Evolutionary conservation across 2,329 filamentous ascomycete species (phyloP).

Genomic region (Colletotrichum tamarilloi): DNA sequence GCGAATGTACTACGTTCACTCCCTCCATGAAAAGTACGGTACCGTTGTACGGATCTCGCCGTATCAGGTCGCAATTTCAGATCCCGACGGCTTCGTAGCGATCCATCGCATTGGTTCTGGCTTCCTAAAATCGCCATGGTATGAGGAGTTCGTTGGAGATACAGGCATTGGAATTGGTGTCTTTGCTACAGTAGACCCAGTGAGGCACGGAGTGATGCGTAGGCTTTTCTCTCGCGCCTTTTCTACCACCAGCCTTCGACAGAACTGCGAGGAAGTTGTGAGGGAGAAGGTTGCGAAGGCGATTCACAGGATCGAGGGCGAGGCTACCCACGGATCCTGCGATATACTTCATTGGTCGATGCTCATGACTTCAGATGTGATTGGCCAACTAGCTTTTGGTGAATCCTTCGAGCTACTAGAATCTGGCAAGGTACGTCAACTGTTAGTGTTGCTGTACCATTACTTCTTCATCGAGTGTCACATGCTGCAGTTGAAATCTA

Average conservation of each 20-base stretch:
- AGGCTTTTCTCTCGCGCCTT: slow-evolving; percentile 54
- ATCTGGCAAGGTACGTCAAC: slow-evolving; percentile 53
- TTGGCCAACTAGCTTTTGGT: slow-evolving; percentile 65
- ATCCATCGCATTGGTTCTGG: slow-evolving; percentile 23
- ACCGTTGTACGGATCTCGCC: slow-evolving; percentile 24
- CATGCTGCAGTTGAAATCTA: background rate
- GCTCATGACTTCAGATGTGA: slow-evolving; percentile 65
- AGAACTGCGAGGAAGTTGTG: slow-evolving; percentile 46
- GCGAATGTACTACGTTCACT: slow-evolving; percentile 21
- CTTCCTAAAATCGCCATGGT: slow-evolving; percentile 14
- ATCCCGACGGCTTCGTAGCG: slow-evolving; percentile 13
- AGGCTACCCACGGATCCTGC: slow-evolving; percentile 49
- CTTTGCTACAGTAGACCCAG: slow-evolving; percentile 13
- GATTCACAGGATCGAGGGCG: slow-evolving; percentile 56
- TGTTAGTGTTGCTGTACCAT: background rate
- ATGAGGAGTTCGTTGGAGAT: background rate
- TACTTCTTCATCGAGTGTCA: background rate
- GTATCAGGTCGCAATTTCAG: slow-evolving; percentile 17
- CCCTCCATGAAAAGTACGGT: slow-evolving; percentile 7
- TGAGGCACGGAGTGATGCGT: slow-evolving; percentile 39
- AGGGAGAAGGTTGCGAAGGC: slow-evolving; percentile 49
- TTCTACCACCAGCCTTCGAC: slow-evolving; percentile 49
- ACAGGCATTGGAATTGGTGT: background rate
- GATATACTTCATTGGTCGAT: slow-evolving; percentile 66
- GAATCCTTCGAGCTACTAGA: slow-evolving; percentile 66